Evolutionary conservation across 2,329 filamentous ascomycete genomes (phyloP).

Genomic region (Colletotrichum gigasporum): DNA sequence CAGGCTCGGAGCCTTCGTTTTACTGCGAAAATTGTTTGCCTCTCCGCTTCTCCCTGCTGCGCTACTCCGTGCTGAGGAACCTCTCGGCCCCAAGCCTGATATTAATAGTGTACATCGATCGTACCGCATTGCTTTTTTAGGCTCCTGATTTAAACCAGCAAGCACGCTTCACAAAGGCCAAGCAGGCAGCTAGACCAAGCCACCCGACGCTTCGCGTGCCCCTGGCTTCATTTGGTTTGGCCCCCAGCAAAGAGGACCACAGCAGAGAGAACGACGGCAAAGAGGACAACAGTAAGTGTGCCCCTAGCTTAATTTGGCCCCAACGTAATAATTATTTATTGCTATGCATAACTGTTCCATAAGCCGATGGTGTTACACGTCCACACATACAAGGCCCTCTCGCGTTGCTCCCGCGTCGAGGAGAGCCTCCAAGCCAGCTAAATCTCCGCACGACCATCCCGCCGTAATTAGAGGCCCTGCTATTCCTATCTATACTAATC

Average conservation of each 20-base stretch:
- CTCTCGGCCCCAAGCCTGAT: no score
- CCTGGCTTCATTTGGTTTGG: constrained; percentile 5
- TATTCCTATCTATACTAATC: not conserved
- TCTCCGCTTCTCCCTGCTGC: no score
- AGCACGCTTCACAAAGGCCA: not conserved
- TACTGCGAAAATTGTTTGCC: not conserved
- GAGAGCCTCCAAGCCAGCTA: not conserved
- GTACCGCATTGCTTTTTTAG: constrained; percentile 1
- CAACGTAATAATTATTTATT: no score
- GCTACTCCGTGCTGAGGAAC: no score
- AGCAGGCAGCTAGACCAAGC: constrained; percentile 8
- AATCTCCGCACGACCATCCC: not conserved
- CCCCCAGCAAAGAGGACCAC: not conserved
- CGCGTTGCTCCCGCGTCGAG: not conserved
- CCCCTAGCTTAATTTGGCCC: not conserved
- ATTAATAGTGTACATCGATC: not conserved
- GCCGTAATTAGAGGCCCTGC: no score
- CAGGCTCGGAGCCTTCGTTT: no score
- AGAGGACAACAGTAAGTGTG: no score
- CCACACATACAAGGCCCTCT: not conserved
- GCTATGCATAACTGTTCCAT: no score
- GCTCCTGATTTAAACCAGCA: not conserved
- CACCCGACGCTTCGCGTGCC: constrained; percentile 5
- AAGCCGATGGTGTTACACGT: not conserved
- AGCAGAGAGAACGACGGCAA: no score